Base-by-base conservation (phyloP, 768 basidiomycete genomes). In the Pleurotus platypus region DNA sequence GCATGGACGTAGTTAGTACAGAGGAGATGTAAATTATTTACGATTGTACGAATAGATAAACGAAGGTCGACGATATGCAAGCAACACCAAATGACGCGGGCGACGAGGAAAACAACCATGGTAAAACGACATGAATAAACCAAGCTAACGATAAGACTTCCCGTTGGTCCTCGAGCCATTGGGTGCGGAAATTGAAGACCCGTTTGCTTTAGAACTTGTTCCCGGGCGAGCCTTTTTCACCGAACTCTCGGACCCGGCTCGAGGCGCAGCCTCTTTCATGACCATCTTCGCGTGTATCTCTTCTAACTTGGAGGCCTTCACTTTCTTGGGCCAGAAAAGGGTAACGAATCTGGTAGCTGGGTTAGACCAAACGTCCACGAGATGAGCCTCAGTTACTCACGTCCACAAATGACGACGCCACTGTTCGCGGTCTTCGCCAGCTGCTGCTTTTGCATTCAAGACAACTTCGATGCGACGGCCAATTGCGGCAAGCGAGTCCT, bases 371-470 rank as follows among this genome's bases (percentile, higher is more conserved):
- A 50, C 38, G 51, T 37, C 6, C 7, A 42, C 16, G 43, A 24
- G 18, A 27, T 53, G 57, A 42, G 16, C 42, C 51, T 11, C 8
- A 22, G 43, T 9, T 37, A 89, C 93, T 70, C 72, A 95, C 92
- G 93, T 91, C 94, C 94, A 97, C n/a, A 95, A 79, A 75, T 97
- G 93, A 61, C 92, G 83, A 60, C 90, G 81, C 94, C 94, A 97
- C 68, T 91, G 79, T 67, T 89, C 87, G 16, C 82, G 78, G 64
- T 96, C 89, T 70, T 92, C 89, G 12, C 94, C 94, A 42, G 83
- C 81, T 4, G 85, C 81, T 61, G 84, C 80, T 70, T 95, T 94
- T 38, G 81, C 67, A 51, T 81, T 82, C 26, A 96, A 78, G 2
- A 98, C 92, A 43, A 72, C 69, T 64, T 97, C 94, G 64, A 99